Conservation (phyloP, 768 basidiomycete genomes). For the Mycena amicta region DNA sequence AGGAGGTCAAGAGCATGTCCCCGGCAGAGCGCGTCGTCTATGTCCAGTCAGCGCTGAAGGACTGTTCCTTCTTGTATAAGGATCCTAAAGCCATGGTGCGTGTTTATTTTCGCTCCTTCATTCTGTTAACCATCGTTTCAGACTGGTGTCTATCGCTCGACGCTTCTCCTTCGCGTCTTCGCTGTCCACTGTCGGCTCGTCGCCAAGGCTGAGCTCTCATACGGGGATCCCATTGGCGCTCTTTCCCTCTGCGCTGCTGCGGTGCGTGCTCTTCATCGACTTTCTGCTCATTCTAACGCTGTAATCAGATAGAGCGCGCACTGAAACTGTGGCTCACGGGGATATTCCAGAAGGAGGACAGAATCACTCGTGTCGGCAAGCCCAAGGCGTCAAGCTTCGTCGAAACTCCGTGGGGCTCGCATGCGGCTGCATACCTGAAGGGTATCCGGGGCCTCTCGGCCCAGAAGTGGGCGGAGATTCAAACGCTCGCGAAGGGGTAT, state of each 20-base stretch:
- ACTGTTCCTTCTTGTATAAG: not conserved
- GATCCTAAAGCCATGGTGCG: not conserved
- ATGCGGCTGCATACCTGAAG: not conserved
- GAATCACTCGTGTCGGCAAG: not conserved
- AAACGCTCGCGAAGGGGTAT: not conserved
- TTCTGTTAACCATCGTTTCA: not conserved
- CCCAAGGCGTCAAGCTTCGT: not conserved
- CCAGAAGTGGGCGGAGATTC: conserved; percentile 5
- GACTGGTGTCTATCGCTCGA: conserved; percentile 1
- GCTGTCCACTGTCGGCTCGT: not conserved
- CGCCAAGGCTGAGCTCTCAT: not conserved
- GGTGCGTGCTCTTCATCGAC: no score
- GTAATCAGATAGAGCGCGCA: conserved; percentile 9
- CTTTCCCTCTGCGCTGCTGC: not conserved
- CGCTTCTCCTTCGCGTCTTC: not conserved
- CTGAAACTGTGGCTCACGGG: not conserved
- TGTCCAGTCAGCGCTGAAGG: not conserved
- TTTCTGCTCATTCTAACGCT: no score
- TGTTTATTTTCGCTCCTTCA: not conserved
- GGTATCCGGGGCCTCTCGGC: not conserved
- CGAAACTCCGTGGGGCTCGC: conserved; percentile 1
- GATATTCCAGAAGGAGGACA: not conserved
- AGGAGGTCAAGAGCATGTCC: not conserved
- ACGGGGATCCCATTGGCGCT: conserved; percentile 3
- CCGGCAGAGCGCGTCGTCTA: not conserved